Percentiles rank a stretch among this genome's conserved stretches.
Evolutionary conservation across 805 yeast species (phyloP).

Genomic region (Wickerhamiella dianesei): DNA sequence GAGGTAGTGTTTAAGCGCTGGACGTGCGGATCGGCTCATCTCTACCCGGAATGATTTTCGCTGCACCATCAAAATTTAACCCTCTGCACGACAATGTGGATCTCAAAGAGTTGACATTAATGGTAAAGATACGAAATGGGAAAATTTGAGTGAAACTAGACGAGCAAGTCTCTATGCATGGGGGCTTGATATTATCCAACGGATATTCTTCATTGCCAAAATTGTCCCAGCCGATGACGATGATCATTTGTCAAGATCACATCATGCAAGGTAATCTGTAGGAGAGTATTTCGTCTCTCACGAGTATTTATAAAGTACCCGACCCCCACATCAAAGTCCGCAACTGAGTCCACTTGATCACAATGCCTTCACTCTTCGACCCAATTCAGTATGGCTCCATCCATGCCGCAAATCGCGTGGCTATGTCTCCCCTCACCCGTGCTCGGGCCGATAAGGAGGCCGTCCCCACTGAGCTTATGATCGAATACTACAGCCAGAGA

Average conservation of each 20-base stretch:
- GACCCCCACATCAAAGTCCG: too few species aligned
- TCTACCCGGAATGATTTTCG: too few species aligned
- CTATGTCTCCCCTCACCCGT: constrained; percentile 39
- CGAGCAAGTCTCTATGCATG: neutral
- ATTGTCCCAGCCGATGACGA: neutral
- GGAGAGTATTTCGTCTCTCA: too few species aligned
- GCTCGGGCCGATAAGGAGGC: constrained; percentile 23
- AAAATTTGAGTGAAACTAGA: neutral
- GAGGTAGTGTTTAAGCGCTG: too few species aligned
- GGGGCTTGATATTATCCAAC: too few species aligned
- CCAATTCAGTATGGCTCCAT: constrained; percentile 27
- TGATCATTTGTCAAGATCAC: neutral
- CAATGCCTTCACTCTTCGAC: constrained; percentile 18
- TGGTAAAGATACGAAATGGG: neutral
- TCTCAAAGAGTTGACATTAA: too few species aligned
- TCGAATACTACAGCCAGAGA: constrained; percentile 42
- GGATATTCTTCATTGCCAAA: neutral
- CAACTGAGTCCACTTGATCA: too few species aligned
- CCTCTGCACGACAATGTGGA: too few species aligned
- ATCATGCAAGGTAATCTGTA: neutral
- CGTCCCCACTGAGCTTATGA: constrained; percentile 34
- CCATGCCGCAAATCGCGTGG: constrained; percentile 30
- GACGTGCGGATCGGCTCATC: too few species aligned
- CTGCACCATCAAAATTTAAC: too few species aligned
- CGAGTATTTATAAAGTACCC: neutral